Evolutionary conservation across 1,284 basidiomycete species (phyloP).

Genomic region (Trametes pubescens): DNA sequence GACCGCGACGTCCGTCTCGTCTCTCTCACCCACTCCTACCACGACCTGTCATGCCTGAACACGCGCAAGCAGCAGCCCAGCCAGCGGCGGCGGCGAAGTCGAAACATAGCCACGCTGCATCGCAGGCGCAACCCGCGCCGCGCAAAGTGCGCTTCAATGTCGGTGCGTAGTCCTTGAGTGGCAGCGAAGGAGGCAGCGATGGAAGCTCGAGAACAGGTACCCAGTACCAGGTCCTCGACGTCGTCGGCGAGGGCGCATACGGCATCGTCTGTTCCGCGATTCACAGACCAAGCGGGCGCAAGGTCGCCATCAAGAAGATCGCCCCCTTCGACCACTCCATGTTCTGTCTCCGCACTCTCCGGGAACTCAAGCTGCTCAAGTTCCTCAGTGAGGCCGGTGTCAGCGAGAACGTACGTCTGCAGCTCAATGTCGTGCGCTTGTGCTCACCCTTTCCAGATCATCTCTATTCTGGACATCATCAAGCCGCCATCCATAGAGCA

Average conservation of each 20-base stretch:
- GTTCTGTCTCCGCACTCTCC: conserved; percentile 86
- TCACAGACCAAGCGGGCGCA: conserved; percentile 75
- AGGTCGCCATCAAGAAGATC: conserved; percentile 82
- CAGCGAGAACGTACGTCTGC: conserved; percentile 89
- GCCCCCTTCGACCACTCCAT: conserved; percentile 89
- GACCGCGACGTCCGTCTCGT: background rate
- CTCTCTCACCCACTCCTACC: conserved; percentile 14
- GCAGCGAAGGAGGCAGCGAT: conserved; percentile 8
- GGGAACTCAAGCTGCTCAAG: conserved; percentile 89
- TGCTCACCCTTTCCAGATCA: conserved; percentile 67
- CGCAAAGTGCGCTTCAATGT: conserved; percentile 94
- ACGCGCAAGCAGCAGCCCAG: conserved; percentile 32
- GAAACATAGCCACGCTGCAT: conserved; percentile 68
- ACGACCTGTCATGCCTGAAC: conserved; percentile 38
- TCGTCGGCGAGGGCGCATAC: conserved; percentile 89
- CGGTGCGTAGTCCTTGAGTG: conserved; percentile 59
- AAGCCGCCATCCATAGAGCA: conserved; percentile 87
- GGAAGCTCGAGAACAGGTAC: conserved; percentile 57
- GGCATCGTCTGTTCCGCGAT: conserved; percentile 91
- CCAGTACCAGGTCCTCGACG: conserved; percentile 89
- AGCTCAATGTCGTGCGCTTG: conserved; percentile 3
- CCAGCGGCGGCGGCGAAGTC: conserved; percentile 49
- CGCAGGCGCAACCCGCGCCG: conserved; percentile 72
- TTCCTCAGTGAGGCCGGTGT: conserved; percentile 91
- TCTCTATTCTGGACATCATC: conserved; percentile 95